Conservation (phyloP, 768 basidiomycete species). For the Kwoniella sp. region DNA sequence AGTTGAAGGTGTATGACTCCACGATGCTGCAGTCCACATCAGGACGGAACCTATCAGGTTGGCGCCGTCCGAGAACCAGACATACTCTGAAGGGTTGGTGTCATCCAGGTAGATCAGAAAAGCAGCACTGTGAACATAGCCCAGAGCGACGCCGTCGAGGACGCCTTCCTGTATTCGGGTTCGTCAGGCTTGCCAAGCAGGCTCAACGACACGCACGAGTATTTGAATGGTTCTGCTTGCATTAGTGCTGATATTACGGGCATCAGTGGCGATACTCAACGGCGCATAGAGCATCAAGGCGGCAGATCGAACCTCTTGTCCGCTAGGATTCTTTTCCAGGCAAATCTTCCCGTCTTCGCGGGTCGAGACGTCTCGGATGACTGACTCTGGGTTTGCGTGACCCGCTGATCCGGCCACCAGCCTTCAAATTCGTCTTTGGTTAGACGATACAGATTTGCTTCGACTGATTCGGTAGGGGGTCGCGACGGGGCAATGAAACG, state of each 20-base stretch:
- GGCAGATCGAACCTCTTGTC: too few species aligned
- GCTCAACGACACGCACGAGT: too few species aligned
- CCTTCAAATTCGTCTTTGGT: neutral
- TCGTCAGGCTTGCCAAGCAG: neutral
- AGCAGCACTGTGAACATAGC: constrained; percentile 13
- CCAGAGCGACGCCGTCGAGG: constrained; percentile 11
- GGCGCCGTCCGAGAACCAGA: neutral
- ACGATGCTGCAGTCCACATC: constrained; percentile 12
- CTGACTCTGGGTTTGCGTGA: too few species aligned
- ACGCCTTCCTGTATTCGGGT: constrained; percentile 15
- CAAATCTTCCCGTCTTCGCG: too few species aligned
- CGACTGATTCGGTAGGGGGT: too few species aligned
- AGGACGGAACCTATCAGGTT: neutral
- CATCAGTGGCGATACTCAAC: too few species aligned
- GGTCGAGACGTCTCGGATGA: too few species aligned
- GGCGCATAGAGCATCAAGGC: too few species aligned
- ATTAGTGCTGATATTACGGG: too few species aligned
- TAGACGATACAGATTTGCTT: neutral
- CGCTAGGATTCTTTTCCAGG: too few species aligned
- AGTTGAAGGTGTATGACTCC: constrained; percentile 27
- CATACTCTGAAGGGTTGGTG: constrained; percentile 14
- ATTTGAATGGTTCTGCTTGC: too few species aligned
- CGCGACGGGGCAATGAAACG: neutral
- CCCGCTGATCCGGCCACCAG: too few species aligned
- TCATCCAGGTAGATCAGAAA: constrained; percentile 18